A percentile compares a stretch with the other conserved stretches of the same genome.
phyloP scores from a whole-genome alignment of 768 basidiomycete genomes.

The Lentinula boryana region DNA sequence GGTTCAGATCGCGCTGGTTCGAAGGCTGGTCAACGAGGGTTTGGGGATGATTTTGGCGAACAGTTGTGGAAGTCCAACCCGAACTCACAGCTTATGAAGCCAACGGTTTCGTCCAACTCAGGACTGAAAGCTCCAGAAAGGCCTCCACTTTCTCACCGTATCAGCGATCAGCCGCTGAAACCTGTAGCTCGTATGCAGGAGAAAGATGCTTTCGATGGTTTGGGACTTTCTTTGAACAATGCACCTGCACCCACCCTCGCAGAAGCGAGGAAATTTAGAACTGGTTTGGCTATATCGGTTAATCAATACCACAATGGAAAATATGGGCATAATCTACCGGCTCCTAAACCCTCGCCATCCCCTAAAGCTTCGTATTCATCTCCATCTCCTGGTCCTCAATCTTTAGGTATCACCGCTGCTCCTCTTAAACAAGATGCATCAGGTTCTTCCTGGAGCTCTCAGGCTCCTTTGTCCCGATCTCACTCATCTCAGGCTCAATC shows the following conservation, averaged over 20 bases:
- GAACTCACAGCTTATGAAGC: constrained; percentile 10
- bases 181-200: constrained; percentile 20
- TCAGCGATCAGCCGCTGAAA: constrained; percentile 19
- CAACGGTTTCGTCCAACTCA: constrained; percentile 10
- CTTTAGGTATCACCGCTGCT: constrained; percentile 24
- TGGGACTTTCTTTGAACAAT: constrained; percentile 46
- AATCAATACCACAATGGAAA: constrained; percentile 10
- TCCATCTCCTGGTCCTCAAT: constrained; percentile 21
- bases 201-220: constrained; percentile 77
- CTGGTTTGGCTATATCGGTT: constrained; percentile 49
- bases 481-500: constrained; percentile 23
- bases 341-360: constrained; percentile 10
- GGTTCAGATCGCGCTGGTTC: constrained; percentile 17
- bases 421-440: constrained; percentile 19
- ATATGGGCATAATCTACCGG: constrained; percentile 6
- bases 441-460: constrained; percentile 25
- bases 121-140: neutral
- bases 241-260: constrained; percentile 62
- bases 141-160: constrained; percentile 19
- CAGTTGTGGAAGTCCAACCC: constrained; percentile 48
- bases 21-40: constrained; percentile 31
- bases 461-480: constrained; percentile 23
- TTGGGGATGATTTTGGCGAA: constrained; percentile 65
- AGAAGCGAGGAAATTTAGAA: constrained; percentile 67
- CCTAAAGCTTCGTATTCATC: constrained; percentile 10